Evolutionary conservation across 2,329 filamentous ascomycete species (phyloP), one percentile per base, ranked within the genome.

Genomic region (Onygenales sp.): DNA sequence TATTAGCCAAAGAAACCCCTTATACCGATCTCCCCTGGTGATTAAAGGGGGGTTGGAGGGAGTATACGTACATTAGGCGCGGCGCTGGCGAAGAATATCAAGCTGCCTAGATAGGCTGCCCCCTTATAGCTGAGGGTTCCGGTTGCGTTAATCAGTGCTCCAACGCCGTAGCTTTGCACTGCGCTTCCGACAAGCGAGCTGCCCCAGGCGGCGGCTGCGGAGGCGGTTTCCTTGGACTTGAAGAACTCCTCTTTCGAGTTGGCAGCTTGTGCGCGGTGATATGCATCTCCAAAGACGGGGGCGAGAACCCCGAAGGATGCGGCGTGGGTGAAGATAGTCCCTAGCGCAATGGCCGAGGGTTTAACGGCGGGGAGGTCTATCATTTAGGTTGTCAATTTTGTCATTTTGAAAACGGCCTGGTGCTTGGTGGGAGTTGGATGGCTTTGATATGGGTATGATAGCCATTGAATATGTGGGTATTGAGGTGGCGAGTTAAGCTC

Each of bases 241-340:
- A 94, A 76, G 76, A 96, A 97, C 77, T 97, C 92, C 77, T 97
- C 91, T 78, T 93, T 95, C 67, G 86, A 88, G 83, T 95, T 92
- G 71, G 92, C 83, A 57, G 82, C 77, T 81, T 95, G 91, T 62
- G 92, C 91, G 63, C 88, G 87, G 76, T 91, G 85, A 82, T 95
- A 96, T 67, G 89, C 92, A 67, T 94, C 86, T 68, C 93, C 92
- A 71, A 97, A 95, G 73, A 97, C 76, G 58, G 92, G 92, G 56
- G 84, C 81, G 58, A 97, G 82, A 64, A 97, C 83, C 58, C 88
- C 91, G 59, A 93, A 84, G 67, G 93, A 93, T 65, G 89, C 80
- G 65, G 85, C 85, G 77, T 98, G 92, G 81, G 87, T 96, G 84
- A 96, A 98, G 73, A 90, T 77, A 58, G 91, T 93, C 75, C 93